These are phyloP conservation scores for Penicillium italicum DNA, from an alignment of 2,329 filamentous ascomycete species.

Conservation along the genomic window DNA sequence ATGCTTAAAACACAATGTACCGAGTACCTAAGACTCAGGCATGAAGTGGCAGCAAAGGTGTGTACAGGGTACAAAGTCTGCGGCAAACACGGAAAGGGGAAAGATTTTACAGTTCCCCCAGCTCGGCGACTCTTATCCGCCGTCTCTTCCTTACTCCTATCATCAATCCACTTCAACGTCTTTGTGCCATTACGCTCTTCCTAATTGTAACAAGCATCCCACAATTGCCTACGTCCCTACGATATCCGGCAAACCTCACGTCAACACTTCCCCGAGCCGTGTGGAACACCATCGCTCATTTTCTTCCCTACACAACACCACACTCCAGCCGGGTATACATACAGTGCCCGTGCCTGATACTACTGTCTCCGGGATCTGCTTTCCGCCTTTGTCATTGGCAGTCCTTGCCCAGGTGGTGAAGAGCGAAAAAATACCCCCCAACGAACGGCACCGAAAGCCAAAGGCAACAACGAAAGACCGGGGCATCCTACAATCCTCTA, in stretches of 20 bases:
- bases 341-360: background rate
- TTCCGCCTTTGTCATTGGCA: no score
- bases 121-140: slow-evolving; percentile 1
- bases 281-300: background rate
- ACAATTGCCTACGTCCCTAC: background rate
- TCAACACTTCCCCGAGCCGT: background rate
- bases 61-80: slow-evolving; percentile 1
- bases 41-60: background rate
- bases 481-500: background rate
- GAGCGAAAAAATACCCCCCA: background rate
- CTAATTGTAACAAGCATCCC: background rate
- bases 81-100: slow-evolving; percentile 6
- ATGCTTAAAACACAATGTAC: background rate
- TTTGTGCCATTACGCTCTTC: background rate
- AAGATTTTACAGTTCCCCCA: slow-evolving; percentile 5
- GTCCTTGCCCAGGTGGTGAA: background rate
- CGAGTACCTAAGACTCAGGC: background rate
- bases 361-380: background rate
- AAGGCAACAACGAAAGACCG: background rate
- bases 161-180: background rate
- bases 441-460: background rate
- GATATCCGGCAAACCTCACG: background rate
- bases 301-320: background rate
- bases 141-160: background rate
- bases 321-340: background rate